Evolutionary conservation across 441 rosid genomes (phyloP), one percentile per base, ranked within the genome.

Genomic region (Gossypium lobatum): DNA sequence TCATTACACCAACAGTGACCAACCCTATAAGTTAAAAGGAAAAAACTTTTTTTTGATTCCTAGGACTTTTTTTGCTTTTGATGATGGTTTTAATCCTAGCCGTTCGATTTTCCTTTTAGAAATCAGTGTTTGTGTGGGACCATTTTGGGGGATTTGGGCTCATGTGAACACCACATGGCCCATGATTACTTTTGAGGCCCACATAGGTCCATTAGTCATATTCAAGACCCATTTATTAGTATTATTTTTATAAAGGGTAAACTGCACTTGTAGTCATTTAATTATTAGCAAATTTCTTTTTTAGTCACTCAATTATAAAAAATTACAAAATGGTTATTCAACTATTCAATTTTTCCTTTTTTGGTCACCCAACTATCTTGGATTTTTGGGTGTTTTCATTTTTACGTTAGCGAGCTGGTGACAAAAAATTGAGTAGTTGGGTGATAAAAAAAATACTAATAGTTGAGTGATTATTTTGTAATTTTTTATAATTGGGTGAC

Each of bases 51-150:
- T 26, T 28, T 54, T 11, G 72, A 67, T 79, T 67, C 77, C 72
- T 65, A 57, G 76, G 79, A 64, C 18, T 34, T 25, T 28, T 31
- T 31, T 31, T 31, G 57, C 16, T 34, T 39, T 25, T 53, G 1
- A 39, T 75, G 80, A 58, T 71, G 65, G 34, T 54, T 31, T 37
- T 6, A 69, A 71, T 68, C 59, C 67, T 14, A 7, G 72, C 82
- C 82, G 73, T 72, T 31, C 4, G 72, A 67, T 63, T 7, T 71
- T 16, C 18, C 31, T 64, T 20, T 25, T 64, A 62, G 48, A 55
- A 46, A 60, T 52, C 42, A 66, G 68, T 62, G 74, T 64, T 2
- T 31, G 14, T 39, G 59, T 31, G 59, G 63, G 73, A 28, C 68
- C 67, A 2, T 20, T 26, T 26, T 23, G 14, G 21, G 71, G 7